Conservation (phyloP, 2,329 filamentous ascomycete species). For the Diaporthe ampelina region DNA sequence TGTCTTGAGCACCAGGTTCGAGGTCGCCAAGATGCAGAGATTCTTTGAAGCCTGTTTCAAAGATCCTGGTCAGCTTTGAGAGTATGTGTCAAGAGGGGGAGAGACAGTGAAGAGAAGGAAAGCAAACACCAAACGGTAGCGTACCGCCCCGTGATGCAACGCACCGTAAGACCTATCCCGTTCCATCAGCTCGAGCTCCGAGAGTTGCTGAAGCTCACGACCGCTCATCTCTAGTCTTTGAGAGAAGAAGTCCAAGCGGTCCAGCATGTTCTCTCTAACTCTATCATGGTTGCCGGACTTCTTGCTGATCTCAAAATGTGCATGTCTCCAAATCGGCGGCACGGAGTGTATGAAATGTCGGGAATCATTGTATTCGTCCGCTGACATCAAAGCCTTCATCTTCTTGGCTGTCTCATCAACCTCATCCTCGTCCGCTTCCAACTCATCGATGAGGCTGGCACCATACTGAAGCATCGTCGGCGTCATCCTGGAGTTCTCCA, state of each 20-base stretch:
- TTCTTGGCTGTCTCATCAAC: background rate
- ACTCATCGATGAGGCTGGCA: conserved; percentile 6
- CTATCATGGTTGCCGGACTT: background rate
- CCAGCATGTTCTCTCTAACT: background rate
- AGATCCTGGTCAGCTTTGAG: background rate
- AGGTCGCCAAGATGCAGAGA: conserved; percentile 60
- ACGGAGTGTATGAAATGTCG: conserved; percentile 24
- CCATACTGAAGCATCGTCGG: conserved; percentile 12
- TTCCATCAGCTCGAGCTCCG: conserved; percentile 13
- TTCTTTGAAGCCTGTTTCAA: conserved; percentile 54
- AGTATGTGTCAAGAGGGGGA: background rate
- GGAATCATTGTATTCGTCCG: conserved; percentile 33
- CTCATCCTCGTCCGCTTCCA: background rate
- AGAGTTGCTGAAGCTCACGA: conserved; percentile 5
- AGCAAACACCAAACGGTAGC: background rate
- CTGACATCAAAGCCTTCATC: background rate
- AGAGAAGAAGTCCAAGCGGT: conserved; percentile 22
- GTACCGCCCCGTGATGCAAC: background rate
- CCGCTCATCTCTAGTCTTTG: conserved; percentile 25
- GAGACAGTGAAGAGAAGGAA: no score
- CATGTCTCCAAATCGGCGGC: conserved; percentile 41
- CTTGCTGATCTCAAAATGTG: conserved; percentile 30
- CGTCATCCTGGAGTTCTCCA: conserved; percentile 41
- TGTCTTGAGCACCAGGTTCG: conserved; percentile 54
- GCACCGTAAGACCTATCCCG: conserved; percentile 13